Base-by-base conservation (phyloP, 352 stramenopile genomes). In the Phytopythium kandeliae region DNA sequence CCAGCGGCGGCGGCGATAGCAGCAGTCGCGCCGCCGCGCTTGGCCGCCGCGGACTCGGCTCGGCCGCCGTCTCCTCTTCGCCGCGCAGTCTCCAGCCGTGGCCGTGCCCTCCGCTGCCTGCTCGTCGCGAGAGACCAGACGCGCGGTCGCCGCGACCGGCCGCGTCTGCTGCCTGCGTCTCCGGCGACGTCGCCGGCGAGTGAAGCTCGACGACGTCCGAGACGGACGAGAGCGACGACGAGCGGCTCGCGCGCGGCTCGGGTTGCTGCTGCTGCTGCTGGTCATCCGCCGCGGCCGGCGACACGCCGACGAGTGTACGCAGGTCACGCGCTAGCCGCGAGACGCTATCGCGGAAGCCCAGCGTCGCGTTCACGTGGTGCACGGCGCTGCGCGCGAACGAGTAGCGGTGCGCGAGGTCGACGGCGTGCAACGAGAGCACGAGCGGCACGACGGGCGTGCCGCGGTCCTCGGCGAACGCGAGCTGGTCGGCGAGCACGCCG, bases 391-490 rank as follows among this genome's bases (percentile, higher is more conserved):
- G 67, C 16, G 79, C 88, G 47, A 93, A 86, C 7, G 82, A 89
- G 58, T 93, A 93, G 11, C 78, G 74, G 53, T 89, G 86, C 25
- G 79, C 82, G 10, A 88, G 45, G 38, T 89, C 79, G 16, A 93
- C 64, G 4, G 67, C 73, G 42, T 91, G 79, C 30, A 89, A 51
- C 41, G 83, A 93, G 34, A 93, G 56, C 50, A 93, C 52, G 31
- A 90, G 55, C 10, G 81, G 84, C 6, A 94, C 59, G 33, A 92
- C 69, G 15, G 85, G 51, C 51, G 89, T 94, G 13, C 69, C 73
- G 17, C 75, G 76, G 50, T 91, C 80, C 53, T 94, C 84, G 0
- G 84, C 84, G 55, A 94, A 92, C 4, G 84, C 84, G 4, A 92
- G 51, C 48, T 91, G 81, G 34, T 94, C 84, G 1, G 75, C 62